Evolutionary conservation across 2,329 filamentous ascomycete genomes (phyloP).

Genomic region (Diaporthe ampelina): DNA sequence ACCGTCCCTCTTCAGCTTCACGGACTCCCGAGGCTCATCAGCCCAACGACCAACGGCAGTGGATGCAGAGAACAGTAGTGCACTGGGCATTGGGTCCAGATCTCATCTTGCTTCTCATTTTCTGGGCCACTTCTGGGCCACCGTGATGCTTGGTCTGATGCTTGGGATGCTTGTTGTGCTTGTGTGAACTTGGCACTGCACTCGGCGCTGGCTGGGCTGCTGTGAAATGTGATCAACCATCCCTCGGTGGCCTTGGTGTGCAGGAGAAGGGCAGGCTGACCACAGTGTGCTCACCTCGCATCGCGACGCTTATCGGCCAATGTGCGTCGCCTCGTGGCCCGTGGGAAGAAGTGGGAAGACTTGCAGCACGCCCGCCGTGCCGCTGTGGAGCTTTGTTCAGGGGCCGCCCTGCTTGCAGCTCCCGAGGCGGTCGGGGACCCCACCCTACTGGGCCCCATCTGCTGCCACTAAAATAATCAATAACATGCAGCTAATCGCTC

Average conservation of each 20-base stretch:
- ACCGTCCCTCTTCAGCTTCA: slow-evolving; percentile 22
- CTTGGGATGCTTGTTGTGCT: slow-evolving; percentile 27
- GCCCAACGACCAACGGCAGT: not conserved
- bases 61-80: slow-evolving; percentile 7
- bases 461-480: slow-evolving; percentile 32
- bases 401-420: slow-evolving; percentile 31
- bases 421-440: slow-evolving; percentile 31
- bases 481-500: slow-evolving; percentile 34
- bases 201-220: slow-evolving; percentile 14
- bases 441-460: slow-evolving; percentile 21
- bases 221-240: slow-evolving; percentile 19
- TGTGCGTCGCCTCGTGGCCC: slow-evolving; percentile 31
- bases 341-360: slow-evolving; percentile 32
- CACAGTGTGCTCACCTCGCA: slow-evolving; percentile 16
- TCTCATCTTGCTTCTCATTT: slow-evolving; percentile 10
- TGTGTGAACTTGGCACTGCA: slow-evolving; percentile 27
- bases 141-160: not conserved
- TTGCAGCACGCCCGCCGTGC: slow-evolving; percentile 23
- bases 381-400: slow-evolving; percentile 31
- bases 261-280: not conserved
- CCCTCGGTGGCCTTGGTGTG: no score
- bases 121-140: not conserved
- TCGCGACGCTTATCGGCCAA: slow-evolving; percentile 29
- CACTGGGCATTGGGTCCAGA: not conserved
- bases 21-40: slow-evolving; percentile 17